phyloP scores from a whole-genome alignment of 2,329 filamentous ascomycete genomes.

The Colletotrichum gigasporum region DNA sequence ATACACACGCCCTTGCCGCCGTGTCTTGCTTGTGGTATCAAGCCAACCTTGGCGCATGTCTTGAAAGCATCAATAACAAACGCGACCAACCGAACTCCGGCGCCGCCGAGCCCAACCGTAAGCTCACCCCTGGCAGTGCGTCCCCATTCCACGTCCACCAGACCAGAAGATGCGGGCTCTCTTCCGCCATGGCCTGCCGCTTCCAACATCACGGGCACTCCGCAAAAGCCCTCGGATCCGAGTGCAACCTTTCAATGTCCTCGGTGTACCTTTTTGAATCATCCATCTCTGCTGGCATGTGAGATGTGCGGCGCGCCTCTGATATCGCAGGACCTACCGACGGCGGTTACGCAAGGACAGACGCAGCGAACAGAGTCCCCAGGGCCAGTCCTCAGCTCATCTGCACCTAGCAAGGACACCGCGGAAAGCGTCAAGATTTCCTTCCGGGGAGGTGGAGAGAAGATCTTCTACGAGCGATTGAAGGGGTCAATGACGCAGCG shows the following conservation, averaged over 20 bases:
- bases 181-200: conserved; percentile 29
- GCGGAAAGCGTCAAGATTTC: conserved; percentile 88
- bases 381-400: conserved; percentile 69
- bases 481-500: conserved; percentile 90
- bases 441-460: conserved; percentile 88
- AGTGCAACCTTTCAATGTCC: conserved; percentile 73
- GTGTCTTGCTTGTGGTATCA: conserved; percentile 93
- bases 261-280: conserved; percentile 92
- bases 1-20: conserved; percentile 83
- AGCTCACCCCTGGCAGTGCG: conserved; percentile 32
- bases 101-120: conserved; percentile 35
- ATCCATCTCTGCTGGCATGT: conserved; percentile 84
- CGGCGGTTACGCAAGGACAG: conserved; percentile 48
- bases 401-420: conserved; percentile 57
- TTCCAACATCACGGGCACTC: conserved; percentile 32
- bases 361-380: conserved; percentile 75
- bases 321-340: conserved; percentile 59
- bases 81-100: conserved; percentile 64
- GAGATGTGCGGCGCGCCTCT: conserved; percentile 91
- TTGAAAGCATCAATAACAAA: conserved; percentile 87
- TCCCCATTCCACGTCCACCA: conserved; percentile 6
- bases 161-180: conserved; percentile 6
- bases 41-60: conserved; percentile 82
- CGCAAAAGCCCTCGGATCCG: conserved; percentile 37
- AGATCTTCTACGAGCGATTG: conserved; percentile 87